Evolutionary conservation across 768 basidiomycete species (phyloP).

Genomic region (Russula olivacea): DNA sequence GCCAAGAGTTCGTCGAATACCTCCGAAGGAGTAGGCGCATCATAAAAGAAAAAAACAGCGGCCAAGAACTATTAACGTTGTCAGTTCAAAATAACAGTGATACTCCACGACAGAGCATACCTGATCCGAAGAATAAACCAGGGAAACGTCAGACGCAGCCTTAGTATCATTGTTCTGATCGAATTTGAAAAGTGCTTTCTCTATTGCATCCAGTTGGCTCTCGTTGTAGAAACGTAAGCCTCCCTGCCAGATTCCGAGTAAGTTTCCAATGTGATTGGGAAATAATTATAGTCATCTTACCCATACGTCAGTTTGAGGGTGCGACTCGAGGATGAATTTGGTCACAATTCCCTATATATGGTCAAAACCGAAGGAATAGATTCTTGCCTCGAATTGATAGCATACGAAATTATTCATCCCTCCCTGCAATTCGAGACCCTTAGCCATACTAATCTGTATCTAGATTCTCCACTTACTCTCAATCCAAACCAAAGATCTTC

Average conservation of each 20-base stretch:
- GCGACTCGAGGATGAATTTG: slow-evolving; percentile 24
- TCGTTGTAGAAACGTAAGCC: not conserved
- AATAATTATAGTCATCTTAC: not conserved
- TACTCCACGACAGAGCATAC: not conserved
- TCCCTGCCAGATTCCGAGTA: not conserved
- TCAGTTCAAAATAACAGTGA: not conserved
- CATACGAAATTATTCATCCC: slow-evolving; percentile 20
- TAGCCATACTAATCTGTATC: not conserved
- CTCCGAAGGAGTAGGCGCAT: slow-evolving; percentile 21
- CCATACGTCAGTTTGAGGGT: slow-evolving; percentile 28
- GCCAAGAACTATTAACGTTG: not conserved
- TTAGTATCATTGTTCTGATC: slow-evolving; percentile 7
- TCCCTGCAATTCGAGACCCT: not conserved
- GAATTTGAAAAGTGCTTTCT: not conserved
- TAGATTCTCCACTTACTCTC: not conserved
- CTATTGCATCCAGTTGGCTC: not conserved
- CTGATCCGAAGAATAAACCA: not conserved
- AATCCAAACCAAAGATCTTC: slow-evolving; percentile 15
- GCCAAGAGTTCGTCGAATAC: slow-evolving; percentile 25
- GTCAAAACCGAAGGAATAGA: not conserved
- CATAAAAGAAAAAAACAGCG: slow-evolving; percentile 16
- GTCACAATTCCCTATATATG: slow-evolving; percentile 11
- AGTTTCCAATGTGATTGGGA: not conserved
- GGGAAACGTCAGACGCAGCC: not conserved
- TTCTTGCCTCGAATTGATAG: too few species aligned